phyloP scores from a whole-genome alignment of 78 protist species.

The slime mould (Dictyostelium discoideum) region DNA sequence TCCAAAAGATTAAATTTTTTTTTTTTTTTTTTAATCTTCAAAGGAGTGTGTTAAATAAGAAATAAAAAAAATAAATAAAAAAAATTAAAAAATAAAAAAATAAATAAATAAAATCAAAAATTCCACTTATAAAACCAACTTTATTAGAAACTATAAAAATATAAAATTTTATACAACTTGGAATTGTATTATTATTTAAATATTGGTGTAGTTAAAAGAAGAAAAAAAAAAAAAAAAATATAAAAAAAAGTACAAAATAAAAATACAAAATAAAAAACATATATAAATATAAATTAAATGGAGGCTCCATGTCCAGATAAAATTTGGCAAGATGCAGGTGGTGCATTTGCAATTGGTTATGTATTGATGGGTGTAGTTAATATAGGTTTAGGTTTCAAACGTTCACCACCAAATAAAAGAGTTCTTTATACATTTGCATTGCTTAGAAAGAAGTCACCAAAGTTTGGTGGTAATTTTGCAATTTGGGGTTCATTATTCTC shows the following conservation, averaged over 20 bases:
- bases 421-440: background rate
- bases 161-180: background rate
- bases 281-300: conserved; percentile 24
- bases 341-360: conserved; percentile 53
- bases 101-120: background rate
- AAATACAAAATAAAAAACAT: background rate
- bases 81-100: too few species aligned
- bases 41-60: background rate
- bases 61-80: background rate
- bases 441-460: conserved; percentile 47
- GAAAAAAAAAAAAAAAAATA: background rate
- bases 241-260: background rate
- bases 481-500: conserved; percentile 46
- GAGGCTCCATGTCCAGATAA: conserved; percentile 69
- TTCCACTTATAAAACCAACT: too few species aligned
- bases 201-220: background rate
- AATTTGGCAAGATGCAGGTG: conserved; percentile 62
- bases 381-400: conserved; percentile 25
- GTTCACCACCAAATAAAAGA: conserved; percentile 16
- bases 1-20: background rate
- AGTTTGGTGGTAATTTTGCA: conserved; percentile 56
- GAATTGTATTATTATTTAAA: background rate
- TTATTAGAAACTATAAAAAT: background rate
- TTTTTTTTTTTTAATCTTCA: background rate
- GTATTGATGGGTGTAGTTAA: background rate